These are phyloP conservation scores for Strigomonas galati DNA, from an alignment of 208 protist genomes.

Conservation along the genomic window DNA sequence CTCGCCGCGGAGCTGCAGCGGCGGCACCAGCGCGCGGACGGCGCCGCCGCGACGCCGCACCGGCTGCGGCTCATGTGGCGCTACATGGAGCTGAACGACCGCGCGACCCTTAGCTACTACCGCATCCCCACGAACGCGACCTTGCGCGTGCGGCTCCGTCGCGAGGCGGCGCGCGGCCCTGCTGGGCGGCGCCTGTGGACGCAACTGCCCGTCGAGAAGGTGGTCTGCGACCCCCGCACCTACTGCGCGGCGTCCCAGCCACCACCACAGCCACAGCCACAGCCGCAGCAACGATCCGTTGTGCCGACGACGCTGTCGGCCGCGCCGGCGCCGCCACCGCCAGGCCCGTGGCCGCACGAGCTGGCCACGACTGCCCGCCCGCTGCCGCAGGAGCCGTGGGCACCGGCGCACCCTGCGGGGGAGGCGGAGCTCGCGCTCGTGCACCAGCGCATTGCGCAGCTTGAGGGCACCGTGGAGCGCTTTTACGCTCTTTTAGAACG, in stretches of 20 bases:
- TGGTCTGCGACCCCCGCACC: conserved; percentile 26
- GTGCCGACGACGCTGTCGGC: not conserved
- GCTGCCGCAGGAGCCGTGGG: not conserved
- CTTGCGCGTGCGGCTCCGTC: conserved; percentile 35
- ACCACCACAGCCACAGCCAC: not conserved
- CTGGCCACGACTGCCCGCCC: not conserved
- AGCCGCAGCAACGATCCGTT: conserved; percentile 5
- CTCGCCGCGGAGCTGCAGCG: conserved; percentile 48
- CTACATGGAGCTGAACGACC: conserved; percentile 86
- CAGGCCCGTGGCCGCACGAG: not conserved
- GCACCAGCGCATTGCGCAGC: conserved; percentile 41
- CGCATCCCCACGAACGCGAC: conserved; percentile 73
- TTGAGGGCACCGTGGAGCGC: conserved; percentile 48
- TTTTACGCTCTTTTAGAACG: conserved; percentile 48
- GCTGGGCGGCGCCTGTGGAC: not conserved
- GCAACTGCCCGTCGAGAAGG: conserved; percentile 10
- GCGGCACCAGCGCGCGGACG: conserved; percentile 17
- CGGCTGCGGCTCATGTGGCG: conserved; percentile 76
- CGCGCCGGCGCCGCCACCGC: not conserved
- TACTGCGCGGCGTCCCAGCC: not conserved
- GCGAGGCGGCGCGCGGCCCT: conserved; percentile 5
- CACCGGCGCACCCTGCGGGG: not conserved
- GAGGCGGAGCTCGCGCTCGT: not conserved
- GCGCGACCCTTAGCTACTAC: conserved; percentile 79
- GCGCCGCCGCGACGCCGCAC: conserved; percentile 20